Base-by-base conservation (phyloP, 164 flowering plant genomes). In the Santalum album region DNA sequence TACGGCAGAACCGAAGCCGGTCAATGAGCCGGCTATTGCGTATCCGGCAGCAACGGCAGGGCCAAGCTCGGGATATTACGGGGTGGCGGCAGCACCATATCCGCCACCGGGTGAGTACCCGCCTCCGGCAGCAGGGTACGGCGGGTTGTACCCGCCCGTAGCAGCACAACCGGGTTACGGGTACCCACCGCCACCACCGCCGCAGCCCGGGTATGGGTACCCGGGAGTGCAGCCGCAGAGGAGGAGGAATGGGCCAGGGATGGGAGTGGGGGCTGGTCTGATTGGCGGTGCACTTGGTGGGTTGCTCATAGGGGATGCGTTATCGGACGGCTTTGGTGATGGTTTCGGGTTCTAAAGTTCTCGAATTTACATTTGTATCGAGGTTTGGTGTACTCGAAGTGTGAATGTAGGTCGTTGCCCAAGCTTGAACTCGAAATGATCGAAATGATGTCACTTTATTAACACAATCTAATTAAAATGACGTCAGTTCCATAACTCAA, bases 241-340 rank as follows among this genome's bases (percentile, higher is more conserved):
- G 82, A 79, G 71, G 79, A 78, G 63, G 29, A 56, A 26, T 51
- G 73, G 72, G 54, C 55, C 77, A 12, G 96, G 94, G 29, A 40
- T 83, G 74, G 96, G 87, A 9, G 48, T 84, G 60, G 92, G 95
- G 15, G 86, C 84, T 1, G 97, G 97, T 32, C 39, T 89, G 54
- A 48, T 75, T 7, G 96, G 88, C 21, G 95, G 95, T 16, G 78
- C 75, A 12, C 44, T 87, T 21, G 94, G 90, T 44, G 94, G 94
- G 52, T 25, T 83, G 34, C 54, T 89, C 69, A 61, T 86, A 16
- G 91, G 89, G 15, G 95, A 86, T 20, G 57, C 79, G 78, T 54
- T 82, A 7, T 72, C 82, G 10, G 92, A 84, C 51, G 81, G 79
- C 1, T 78, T 56, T 49, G 77, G 53, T 49, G 74, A 51, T 44